Evolutionary conservation across 345 rosid genomes (phyloP).

Genomic region (Eucalyptus guilfoylei): DNA sequence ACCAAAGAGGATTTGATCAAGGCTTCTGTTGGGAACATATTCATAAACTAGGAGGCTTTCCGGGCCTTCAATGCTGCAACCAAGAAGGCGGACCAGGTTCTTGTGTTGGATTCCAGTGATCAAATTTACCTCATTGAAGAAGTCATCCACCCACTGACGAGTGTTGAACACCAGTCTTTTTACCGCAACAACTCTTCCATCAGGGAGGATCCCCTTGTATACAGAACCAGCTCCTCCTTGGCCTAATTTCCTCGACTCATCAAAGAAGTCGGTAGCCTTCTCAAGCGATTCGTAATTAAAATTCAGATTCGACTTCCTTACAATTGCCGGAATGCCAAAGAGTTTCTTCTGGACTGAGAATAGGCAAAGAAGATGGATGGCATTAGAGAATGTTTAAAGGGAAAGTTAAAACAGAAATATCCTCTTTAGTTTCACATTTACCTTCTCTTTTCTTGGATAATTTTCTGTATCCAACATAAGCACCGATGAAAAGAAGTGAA

Average conservation of each 20-base stretch:
- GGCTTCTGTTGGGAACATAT: constrained; percentile 3
- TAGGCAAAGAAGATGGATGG: not conserved
- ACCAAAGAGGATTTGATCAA: constrained; percentile 3
- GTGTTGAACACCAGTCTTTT: constrained; percentile 8
- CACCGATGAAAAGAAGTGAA: not conserved
- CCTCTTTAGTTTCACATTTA: not conserved
- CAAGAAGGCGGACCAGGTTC: constrained; percentile 6
- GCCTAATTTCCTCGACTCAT: not conserved
- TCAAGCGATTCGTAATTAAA: constrained; percentile 7
- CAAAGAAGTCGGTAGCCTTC: not conserved
- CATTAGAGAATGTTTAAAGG: not conserved
- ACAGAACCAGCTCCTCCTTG: constrained; percentile 12
- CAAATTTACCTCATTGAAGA: constrained; percentile 12
- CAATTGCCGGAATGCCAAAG: not conserved
- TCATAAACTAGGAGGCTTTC: constrained; percentile 11
- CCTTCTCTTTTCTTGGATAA: not conserved
- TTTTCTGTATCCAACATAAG: not conserved
- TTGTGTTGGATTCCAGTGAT: constrained; percentile 8
- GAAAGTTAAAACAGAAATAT: too few species aligned
- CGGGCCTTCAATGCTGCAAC: constrained; percentile 13
- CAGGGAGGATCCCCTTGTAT: not conserved
- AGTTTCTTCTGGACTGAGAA: not conserved
- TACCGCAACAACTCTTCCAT: constrained; percentile 4
- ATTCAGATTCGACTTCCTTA: not conserved
- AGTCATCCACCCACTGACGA: constrained; percentile 11